Conservation (phyloP, 2,329 filamentous ascomycete species). For the Sporothrix globosa region DNA sequence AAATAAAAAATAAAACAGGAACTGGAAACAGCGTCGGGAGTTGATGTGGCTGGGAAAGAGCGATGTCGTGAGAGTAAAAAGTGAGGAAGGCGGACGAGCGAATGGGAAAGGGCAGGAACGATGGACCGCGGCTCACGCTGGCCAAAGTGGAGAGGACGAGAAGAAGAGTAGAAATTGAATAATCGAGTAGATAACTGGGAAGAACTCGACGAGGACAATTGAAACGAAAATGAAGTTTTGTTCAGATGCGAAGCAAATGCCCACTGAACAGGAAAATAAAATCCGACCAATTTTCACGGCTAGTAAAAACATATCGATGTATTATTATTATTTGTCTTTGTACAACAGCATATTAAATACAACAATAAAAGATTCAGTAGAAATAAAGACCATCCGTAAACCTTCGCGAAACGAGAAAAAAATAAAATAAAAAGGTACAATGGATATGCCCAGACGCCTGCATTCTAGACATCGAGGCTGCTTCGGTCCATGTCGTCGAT, state of each 20-base stretch:
- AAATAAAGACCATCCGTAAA: not conserved
- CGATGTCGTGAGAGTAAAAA: not conserved
- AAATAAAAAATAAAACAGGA: not conserved
- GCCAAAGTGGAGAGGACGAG: not conserved
- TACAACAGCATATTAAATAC: not conserved
- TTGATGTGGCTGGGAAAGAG: not conserved
- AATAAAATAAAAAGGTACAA: not conserved
- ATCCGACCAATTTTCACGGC: too few relatives aligned
- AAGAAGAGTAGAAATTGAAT: not conserved
- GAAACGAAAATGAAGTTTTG: too few relatives aligned
- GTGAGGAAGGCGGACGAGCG: not conserved
- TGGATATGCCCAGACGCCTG: not conserved
- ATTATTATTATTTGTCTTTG: too few relatives aligned
- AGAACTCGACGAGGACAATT: not conserved
- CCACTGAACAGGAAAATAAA: too few relatives aligned
- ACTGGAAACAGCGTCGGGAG: not conserved
- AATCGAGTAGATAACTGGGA: not conserved
- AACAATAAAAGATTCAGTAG: not conserved
- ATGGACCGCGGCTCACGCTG: not conserved
- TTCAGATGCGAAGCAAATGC: too few relatives aligned
- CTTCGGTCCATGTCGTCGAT: constrained; percentile 25
- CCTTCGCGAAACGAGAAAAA: not conserved
- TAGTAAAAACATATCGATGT: too few relatives aligned
- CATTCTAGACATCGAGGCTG: not conserved
- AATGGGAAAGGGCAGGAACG: not conserved